phyloP scores from a whole-genome alignment of 176 grass and related monocot species.

The Carex kokanica region DNA sequence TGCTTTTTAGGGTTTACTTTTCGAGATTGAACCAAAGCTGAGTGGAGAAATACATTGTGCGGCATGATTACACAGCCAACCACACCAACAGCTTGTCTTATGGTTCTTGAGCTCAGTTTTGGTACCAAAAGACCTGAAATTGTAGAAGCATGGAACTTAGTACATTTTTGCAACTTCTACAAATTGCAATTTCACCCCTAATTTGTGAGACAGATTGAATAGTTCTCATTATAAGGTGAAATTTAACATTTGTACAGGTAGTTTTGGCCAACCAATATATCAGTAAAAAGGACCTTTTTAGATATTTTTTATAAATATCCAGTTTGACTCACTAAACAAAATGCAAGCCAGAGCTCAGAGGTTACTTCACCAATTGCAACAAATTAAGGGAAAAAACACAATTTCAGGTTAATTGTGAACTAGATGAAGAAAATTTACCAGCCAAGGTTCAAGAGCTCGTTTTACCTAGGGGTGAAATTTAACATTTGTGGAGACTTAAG shows the following conservation, averaged over 20 bases:
- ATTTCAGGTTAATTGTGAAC: neutral
- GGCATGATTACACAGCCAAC: constrained; percentile 99
- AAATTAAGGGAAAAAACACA: neutral
- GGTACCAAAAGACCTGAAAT: constrained; percentile 76
- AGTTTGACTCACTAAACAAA: neutral
- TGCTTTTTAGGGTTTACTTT: constrained; percentile 88
- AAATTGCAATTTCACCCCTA: neutral
- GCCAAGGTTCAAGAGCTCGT: neutral
- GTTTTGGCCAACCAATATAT: neutral
- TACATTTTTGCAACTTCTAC: neutral
- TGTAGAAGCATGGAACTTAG: constrained; percentile 17
- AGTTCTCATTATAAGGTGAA: neutral
- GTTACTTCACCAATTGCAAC: neutral
- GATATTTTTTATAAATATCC: neutral
- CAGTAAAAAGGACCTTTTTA: neutral
- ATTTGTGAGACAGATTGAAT: neutral
- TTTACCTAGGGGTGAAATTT: neutral
- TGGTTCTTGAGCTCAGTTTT: constrained; percentile 84
- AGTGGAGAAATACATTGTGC: constrained; percentile 96
- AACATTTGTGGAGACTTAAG: neutral
- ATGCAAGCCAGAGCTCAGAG: neutral
- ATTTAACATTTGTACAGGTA: neutral
- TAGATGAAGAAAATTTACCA: neutral
- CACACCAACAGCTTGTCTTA: constrained; percentile 94
- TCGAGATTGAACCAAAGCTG: constrained; percentile 90